Evolutionary conservation across 2,329 filamentous ascomycete genomes (phyloP), one percentile per base, ranked within the genome.

Genomic region (Exserohilum turcica): DNA sequence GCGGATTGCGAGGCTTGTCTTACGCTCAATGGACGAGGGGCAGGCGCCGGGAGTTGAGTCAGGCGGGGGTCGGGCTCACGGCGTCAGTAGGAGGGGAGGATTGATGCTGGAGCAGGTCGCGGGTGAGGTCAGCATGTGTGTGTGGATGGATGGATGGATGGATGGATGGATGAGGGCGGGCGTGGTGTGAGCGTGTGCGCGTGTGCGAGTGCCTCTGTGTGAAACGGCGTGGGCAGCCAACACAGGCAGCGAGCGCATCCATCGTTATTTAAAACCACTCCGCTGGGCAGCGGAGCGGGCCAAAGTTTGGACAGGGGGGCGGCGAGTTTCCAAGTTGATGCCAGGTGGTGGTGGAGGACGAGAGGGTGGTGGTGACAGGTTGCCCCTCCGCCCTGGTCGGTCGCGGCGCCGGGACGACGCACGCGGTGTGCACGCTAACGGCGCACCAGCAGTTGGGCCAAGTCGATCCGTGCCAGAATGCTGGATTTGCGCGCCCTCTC

Each of bases 391-490:
- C 58, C 57, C 52, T 43, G 56, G 51, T 60, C 59, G 57, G 60
- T 65, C 66, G 67, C 68, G 66, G 68, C 67, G 61, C 54, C 67
- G 68, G 68, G 65, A 71, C 61, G 31, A 66, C 53, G 52, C 64
- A 70, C 63, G 66, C 67, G 67, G 66, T 63, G 57, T 52, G 47
- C 47, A 54, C 57, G 54, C 67, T 69, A 72, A 61, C 59, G 59
- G 54, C 55, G 54, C 61, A 54, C 60, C 57, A 63, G 45, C 57
- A 59, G 51, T 52, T 67, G 61, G 54, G 19, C 48, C 65, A 63
- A 61, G 67, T 48, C 65, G 65, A 70, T 69, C 66, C 43, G 62
- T 64, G 62, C 65, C 66, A 66, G 48, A 19, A 52, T 42, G 37
- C 59, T 63, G 67, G 67, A 63, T 55, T 51, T 7, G 7, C n/a